phyloP scores from a whole-genome alignment of 164 flowering plant species.

The Aristolochia contorta region DNA sequence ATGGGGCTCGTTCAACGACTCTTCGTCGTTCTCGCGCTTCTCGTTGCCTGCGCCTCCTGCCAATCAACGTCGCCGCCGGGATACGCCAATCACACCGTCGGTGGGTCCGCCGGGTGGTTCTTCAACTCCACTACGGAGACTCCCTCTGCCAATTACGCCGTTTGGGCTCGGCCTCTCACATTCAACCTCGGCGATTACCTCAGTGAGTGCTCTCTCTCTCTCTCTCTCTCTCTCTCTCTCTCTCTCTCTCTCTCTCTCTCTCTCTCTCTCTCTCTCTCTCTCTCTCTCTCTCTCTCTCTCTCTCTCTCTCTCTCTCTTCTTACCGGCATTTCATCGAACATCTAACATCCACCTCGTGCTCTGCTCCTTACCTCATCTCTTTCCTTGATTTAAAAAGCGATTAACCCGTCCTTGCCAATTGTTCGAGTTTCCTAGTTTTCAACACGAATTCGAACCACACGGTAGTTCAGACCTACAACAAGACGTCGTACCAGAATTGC shows the following conservation, averaged over 20 bases:
- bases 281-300: neutral
- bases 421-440: slow-evolving; percentile 39
- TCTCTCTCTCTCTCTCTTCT: neutral
- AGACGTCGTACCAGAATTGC: slow-evolving; percentile 51
- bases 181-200: slow-evolving; percentile 84
- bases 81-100: slow-evolving; percentile 78
- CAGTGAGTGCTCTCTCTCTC: slow-evolving; percentile 27
- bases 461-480: slow-evolving; percentile 77
- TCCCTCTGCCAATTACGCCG: slow-evolving; percentile 40
- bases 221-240: neutral
- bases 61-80: slow-evolving; percentile 13
- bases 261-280: neutral
- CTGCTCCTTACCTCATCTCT: neutral
- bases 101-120: slow-evolving; percentile 63
- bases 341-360: no score
- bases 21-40: neutral
- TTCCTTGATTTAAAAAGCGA: no score
- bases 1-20: neutral
- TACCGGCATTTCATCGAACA: neutral
- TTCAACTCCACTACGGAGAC: slow-evolving; percentile 49
- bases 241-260: neutral
- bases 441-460: slow-evolving; percentile 58
- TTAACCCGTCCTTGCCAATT: no score
- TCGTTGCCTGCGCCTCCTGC: slow-evolving; percentile 13
- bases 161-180: slow-evolving; percentile 56